Evolutionary conservation across 371 early-diverging fungal genomes (phyloP).

Genomic region (Mortierella sp.): DNA sequence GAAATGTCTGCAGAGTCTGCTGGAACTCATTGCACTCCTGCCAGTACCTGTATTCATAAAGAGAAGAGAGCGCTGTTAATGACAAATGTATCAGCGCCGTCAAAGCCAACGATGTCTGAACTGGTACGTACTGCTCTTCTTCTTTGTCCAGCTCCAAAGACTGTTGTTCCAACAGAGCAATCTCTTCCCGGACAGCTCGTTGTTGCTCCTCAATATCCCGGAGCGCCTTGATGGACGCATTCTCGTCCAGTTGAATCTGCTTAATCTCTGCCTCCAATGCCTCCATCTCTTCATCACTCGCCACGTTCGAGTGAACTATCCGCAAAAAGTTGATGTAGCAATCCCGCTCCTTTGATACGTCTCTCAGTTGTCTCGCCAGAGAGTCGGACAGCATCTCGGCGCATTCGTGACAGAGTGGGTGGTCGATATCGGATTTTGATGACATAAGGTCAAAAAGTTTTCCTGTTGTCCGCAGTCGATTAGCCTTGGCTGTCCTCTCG

Average conservation of each 20-base stretch:
- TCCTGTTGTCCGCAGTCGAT: slow-evolving; percentile 73
- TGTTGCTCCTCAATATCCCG: slow-evolving; percentile 73
- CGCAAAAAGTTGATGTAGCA: slow-evolving; percentile 81
- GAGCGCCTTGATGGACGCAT: slow-evolving; percentile 68
- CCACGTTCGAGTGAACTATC: slow-evolving; percentile 66
- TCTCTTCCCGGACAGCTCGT: slow-evolving; percentile 66
- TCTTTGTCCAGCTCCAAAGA: slow-evolving; percentile 72
- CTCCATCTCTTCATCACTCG: slow-evolving; percentile 65
- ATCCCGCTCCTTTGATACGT: slow-evolving; percentile 79
- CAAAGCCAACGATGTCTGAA: background rate
- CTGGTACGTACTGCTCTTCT: slow-evolving; percentile 64
- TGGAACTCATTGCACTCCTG: slow-evolving; percentile 83
- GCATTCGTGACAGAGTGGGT: slow-evolving; percentile 93
- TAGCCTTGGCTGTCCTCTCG: slow-evolving; percentile 59
- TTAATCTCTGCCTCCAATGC: slow-evolving; percentile 63
- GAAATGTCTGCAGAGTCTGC: slow-evolving; percentile 70
- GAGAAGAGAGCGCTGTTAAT: background rate
- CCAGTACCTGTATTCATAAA: slow-evolving; percentile 67
- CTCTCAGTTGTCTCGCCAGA: slow-evolving; percentile 78
- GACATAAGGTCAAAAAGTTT: slow-evolving; percentile 81
- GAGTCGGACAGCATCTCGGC: slow-evolving; percentile 81
- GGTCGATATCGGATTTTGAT: slow-evolving; percentile 78
- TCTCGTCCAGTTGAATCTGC: slow-evolving; percentile 66
- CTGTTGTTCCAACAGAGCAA: slow-evolving; percentile 73
- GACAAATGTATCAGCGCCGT: background rate